Percentiles rank a stretch among this genome's conserved stretches.
phyloP scores from a whole-genome alignment of 306 rosid genomes.

The Alnus glutinosa region DNA sequence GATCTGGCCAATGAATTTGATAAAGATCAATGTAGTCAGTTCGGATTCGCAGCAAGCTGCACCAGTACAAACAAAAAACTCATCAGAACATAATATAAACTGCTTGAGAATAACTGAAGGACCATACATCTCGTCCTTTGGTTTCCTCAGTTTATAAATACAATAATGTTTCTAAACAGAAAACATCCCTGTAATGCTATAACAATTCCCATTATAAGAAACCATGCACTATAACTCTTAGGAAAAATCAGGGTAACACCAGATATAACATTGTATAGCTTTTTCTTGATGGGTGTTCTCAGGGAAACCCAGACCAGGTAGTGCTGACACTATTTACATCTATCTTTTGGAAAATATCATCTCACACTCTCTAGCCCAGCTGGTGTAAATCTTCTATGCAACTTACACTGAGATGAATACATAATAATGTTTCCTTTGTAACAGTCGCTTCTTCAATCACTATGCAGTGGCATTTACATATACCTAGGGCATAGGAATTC shows the following conservation, averaged over 20 bases:
- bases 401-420: not conserved
- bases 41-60: slow-evolving; percentile 77
- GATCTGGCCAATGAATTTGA: slow-evolving; percentile 98
- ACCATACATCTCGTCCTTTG: not conserved
- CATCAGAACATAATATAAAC: slow-evolving; percentile 24
- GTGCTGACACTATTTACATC: not conserved
- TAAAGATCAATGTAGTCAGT: slow-evolving; percentile 88
- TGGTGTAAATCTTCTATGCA: not conserved
- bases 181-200: not conserved
- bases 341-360: not conserved
- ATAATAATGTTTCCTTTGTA: not conserved
- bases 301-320: not conserved
- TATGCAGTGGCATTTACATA: not conserved
- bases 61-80: slow-evolving; percentile 19
- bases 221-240: not conserved
- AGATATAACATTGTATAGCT: not conserved
- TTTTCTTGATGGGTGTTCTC: not conserved
- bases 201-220: not conserved
- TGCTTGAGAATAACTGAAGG: not conserved
- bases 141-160: not conserved
- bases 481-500: not conserved
- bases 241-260: not conserved
- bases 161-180: not conserved
- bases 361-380: not conserved
- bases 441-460: not conserved